Conservation (phyloP, 805 yeast genomes). For the Metschnikowia shivogae region DNA sequence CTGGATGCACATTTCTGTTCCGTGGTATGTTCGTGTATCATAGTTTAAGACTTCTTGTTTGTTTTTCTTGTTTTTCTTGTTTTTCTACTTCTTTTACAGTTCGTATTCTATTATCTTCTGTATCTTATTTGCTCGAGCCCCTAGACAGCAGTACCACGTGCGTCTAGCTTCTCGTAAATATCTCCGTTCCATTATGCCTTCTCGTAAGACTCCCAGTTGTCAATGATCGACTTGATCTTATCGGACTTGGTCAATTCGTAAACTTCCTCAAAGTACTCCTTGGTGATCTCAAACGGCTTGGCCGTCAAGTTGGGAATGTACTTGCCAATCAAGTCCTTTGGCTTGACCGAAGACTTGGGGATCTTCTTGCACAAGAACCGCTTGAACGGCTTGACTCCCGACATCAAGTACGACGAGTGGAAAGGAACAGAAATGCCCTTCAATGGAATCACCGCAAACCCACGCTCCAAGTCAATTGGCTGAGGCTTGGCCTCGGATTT, state of each 20-base stretch:
- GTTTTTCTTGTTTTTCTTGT: not conserved
- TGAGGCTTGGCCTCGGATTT: constrained; percentile 85
- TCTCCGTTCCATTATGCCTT: constrained; percentile 33
- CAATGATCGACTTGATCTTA: constrained; percentile 83
- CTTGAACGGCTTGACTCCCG: constrained; percentile 99
- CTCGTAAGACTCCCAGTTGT: constrained; percentile 90
- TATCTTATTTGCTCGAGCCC: not conserved
- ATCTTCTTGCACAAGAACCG: constrained; percentile 95
- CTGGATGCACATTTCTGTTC: too few relatives aligned
- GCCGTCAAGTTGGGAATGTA: constrained; percentile 99
- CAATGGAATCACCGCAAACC: constrained; percentile 96
- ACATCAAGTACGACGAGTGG: constrained; percentile 98
- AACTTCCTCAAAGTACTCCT: constrained; percentile 96
- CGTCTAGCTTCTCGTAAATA: not conserved
- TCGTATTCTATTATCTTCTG: not conserved
- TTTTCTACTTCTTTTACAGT: not conserved
- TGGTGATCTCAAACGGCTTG: constrained; percentile 90
- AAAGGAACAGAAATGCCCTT: constrained; percentile 99
- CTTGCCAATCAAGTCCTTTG: constrained; percentile 87
- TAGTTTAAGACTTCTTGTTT: too few relatives aligned
- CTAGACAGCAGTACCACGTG: constrained; percentile 19
- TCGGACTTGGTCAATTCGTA: constrained; percentile 88
- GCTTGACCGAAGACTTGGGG: constrained; percentile 91
- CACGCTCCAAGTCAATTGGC: constrained; percentile 96
- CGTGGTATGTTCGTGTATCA: too few relatives aligned